A percentile compares a stretch with the other conserved stretches of the same genome.
phyloP scores from a whole-genome alignment of 257 asterid genomes.

The Eucommia ulmoides region DNA sequence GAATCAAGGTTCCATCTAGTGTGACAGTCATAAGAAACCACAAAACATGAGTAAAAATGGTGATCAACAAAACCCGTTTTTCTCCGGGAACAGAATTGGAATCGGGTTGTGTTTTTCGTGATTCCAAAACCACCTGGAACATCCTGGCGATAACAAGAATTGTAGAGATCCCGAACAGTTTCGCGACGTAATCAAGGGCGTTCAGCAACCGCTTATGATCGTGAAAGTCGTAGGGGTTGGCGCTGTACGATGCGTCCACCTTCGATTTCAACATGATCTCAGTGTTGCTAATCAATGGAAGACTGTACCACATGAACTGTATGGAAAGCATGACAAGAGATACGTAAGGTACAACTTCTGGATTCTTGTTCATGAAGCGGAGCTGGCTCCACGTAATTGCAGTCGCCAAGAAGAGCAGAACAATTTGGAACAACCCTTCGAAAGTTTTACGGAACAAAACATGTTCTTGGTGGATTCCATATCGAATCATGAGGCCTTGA shows the following conservation, averaged over 20 bases:
- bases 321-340: not conserved
- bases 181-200: not conserved
- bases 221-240: not conserved
- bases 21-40: too few relatives aligned
- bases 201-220: not conserved
- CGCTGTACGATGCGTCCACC: not conserved
- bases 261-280: not conserved
- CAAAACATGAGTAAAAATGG: not conserved
- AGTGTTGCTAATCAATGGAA: not conserved
- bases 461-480: not conserved
- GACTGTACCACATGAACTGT: not conserved
- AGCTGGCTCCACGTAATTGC: conserved; percentile 7
- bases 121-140: not conserved
- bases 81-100: not conserved
- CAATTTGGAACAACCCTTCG: conserved; percentile 4
- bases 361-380: not conserved
- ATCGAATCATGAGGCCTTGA: not conserved
- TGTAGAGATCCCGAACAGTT: not conserved
- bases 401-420: conserved; percentile 4
- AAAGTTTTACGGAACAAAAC: conserved; percentile 4
- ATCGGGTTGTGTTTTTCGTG: not conserved
- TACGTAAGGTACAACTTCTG: not conserved
- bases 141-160: not conserved
- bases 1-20: not conserved
- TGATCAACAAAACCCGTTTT: not conserved